Evolutionary conservation across 2,329 filamentous ascomycete species (phyloP).

Genomic region (Aquanectria penicillioides): DNA sequence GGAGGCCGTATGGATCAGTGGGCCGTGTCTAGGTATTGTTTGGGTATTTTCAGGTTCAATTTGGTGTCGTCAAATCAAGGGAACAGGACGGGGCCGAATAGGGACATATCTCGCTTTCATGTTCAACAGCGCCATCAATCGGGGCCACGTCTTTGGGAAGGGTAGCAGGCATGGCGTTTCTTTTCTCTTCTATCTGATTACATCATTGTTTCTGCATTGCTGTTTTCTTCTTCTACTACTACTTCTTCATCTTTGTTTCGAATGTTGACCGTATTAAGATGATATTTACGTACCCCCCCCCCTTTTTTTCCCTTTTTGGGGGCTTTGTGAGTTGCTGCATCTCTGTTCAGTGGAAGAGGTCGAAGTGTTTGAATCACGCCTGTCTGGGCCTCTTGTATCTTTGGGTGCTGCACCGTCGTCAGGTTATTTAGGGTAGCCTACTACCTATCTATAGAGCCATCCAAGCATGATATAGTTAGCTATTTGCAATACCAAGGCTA

Average conservation of each 20-base stretch:
- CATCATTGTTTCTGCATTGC: neutral
- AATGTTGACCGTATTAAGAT: no score
- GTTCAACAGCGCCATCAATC: neutral
- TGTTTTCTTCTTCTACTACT: neutral
- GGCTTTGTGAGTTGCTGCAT: no score
- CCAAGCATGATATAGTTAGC: no score
- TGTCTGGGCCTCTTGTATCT: no score
- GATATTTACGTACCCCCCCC: no score
- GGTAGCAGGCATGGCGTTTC: constrained; percentile 22
- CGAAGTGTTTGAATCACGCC: no score
- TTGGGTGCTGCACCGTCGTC: no score
- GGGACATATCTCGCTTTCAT: constrained; percentile 5
- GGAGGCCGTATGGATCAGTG: neutral
- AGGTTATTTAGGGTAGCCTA: no score
- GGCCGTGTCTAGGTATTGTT: constrained; percentile 5
- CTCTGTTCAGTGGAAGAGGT: no score
- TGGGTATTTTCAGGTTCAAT: constrained; percentile 13
- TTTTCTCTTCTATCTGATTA: constrained; percentile 1
- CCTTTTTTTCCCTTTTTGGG: no score
- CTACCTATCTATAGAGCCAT: no score
- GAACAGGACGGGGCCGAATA: neutral
- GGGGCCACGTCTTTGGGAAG: constrained; percentile 5
- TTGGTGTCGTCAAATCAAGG: constrained; percentile 3
- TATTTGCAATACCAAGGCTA: no score
- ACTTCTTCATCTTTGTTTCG: neutral